Evolutionary conservation across 345 rosid genomes (phyloP), one percentile per base, ranked within the genome.

Genomic region (Clarkia xantiana): DNA sequence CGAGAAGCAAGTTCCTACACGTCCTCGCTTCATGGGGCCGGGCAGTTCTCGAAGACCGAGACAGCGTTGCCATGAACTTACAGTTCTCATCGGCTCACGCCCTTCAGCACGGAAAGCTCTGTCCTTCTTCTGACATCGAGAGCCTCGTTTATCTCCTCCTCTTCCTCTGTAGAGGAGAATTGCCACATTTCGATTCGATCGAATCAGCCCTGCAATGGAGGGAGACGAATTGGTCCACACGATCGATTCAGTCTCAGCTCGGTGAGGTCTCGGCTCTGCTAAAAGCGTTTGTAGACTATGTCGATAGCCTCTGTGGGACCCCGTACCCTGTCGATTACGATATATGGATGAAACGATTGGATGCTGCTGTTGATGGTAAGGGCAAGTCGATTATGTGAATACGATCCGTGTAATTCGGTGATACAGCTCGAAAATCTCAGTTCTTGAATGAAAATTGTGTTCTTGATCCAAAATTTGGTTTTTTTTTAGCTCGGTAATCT

Each of bases 201-300:
- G 82, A 80, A 67, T 76, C 80, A 2, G 82, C 86, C 1, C 47
- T 80, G 72, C 80, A 71, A 18, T 80, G 86, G 86, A 76, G 80
- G 69, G 86, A 80, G 65, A 67, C 47, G 51, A 71, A 66, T 57
- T 80, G 86, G 86, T 67, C 73, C 10, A 67, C 58, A 40, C 72
- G 82, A 3, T 57, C 44, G 22, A 80, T 80, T 18, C 86, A 80
- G 64, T 71, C 69, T 51, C 68, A 74, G 36, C 82, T 80, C 6
- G 75, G 86, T 3, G 75, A 74, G 46, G 73, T 70, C 29, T 76
- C 80, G 6, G 69, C 82, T 40, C 61, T 80, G 19, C 51, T 80
- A 4, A 80, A 80, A 73, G 86, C 86, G 25, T 74, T 80, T 63
- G 80, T 76, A 10, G 86, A 80, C 67, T 80, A 80, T 61, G 77